Evolutionary conservation across 257 asterid species (phyloP).

Genomic region (Penstemon newberryi): DNA sequence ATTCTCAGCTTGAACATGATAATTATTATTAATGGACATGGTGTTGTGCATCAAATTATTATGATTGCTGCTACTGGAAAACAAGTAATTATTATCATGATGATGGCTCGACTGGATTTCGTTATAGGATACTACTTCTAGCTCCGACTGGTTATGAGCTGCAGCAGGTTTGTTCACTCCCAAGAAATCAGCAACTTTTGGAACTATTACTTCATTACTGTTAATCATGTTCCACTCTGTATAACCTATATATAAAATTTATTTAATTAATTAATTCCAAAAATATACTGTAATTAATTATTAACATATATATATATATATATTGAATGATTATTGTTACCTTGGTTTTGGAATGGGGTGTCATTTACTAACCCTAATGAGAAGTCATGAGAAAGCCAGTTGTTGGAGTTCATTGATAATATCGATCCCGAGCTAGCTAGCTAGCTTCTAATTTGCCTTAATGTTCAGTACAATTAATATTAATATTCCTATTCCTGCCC

Average conservation of each 20-base stretch:
- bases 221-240: constrained; percentile 68
- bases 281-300: too few relatives aligned
- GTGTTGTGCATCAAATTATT: constrained; percentile 32
- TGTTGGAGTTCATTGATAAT: constrained; percentile 63
- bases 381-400: constrained; percentile 81
- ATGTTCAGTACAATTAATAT: too few relatives aligned
- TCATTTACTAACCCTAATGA: constrained; percentile 73
- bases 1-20: constrained; percentile 43
- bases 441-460: too few relatives aligned
- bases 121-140: constrained; percentile 41
- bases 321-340: constrained; percentile 27
- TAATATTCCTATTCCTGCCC: too few relatives aligned
- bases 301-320: neutral
- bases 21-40: constrained; percentile 17
- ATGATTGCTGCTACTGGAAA: constrained; percentile 20
- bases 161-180: constrained; percentile 50
- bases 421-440: too few relatives aligned
- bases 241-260: constrained; percentile 14
- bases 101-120: constrained; percentile 43
- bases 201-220: constrained; percentile 48
- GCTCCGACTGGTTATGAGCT: constrained; percentile 36
- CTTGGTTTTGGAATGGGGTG: constrained; percentile 66
- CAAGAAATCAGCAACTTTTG: constrained; percentile 77
- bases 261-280: neutral
- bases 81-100: constrained; percentile 41